Evolutionary conservation across 495 filamentous ascomycete species (phyloP), one percentile per base, ranked within the genome.

Genomic region (Melanomma pulvis-pyrius): DNA sequence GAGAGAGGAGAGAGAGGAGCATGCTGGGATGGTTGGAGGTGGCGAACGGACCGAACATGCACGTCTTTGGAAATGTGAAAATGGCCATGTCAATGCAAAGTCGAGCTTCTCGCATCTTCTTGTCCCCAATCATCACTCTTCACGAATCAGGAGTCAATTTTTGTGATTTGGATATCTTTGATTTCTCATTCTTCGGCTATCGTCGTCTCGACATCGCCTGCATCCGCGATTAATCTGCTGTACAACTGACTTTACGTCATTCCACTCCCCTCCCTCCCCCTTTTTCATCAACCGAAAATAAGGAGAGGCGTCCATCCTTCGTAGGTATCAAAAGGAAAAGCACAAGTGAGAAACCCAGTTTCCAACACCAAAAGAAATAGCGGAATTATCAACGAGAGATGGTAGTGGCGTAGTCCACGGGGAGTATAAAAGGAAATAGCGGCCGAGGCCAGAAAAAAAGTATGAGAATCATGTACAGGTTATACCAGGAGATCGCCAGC

Each of bases 401-500:
- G 17, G 29, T 28, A 32, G 25, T 26, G 32, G 25, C 6, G 26
- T n/a, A 49, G 5, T 21, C 4, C 8, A 53, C 15, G 26, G n/a
- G 15, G 24, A 53, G n/a, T 34, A 32, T 15, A 34, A 19, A 55
- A 32, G 29, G 28, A 55, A 30, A 39, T 24, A 12, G 19, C 11
- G 54, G 54, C 54, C 54, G 21, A 57, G 17, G 54, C 54, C 54
- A 13, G 21, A 24, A 57, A 44, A 44, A 44, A 44, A 44, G 39
- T 44, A 26, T 3, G 25, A 25, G 28, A 59, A 59, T 50, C 28
- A 61, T 61, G 58, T 61, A 61, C 58, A 61, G 17, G 58, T 50
- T 50, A 19, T 57, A 36, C 19, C 54, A 41, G 28, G 17, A 22
- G 34, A 32, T 32, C 19, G 13, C 19, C 17, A 22, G 19, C 54